Conservation (phyloP, 2,329 filamentous ascomycete species). For the Dactylellina parvicollis region DNA sequence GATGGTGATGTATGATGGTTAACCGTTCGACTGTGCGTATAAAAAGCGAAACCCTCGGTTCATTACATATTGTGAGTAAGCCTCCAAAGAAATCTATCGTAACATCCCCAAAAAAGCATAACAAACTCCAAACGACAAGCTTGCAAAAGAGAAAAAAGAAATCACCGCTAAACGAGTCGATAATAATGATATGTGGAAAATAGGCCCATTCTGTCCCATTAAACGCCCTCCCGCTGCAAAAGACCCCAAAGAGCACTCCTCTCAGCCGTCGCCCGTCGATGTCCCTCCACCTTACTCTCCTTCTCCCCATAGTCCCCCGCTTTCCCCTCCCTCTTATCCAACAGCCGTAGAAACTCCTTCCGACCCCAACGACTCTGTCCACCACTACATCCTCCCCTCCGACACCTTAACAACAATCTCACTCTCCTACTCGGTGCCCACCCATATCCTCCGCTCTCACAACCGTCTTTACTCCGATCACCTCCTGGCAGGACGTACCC, state of each 20-base stretch:
- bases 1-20: background rate
- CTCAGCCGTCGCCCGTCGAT: background rate
- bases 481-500: conserved; percentile 52
- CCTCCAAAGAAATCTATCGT: conserved; percentile 29
- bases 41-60: conserved; percentile 55
- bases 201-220: conserved; percentile 56
- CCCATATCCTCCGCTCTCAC: conserved; percentile 41
- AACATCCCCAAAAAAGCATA: conserved; percentile 16
- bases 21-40: background rate
- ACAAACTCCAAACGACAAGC: conserved; percentile 21
- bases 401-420: conserved; percentile 55
- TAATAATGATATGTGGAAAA: background rate
- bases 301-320: background rate
- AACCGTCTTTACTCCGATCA: conserved; percentile 55
- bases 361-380: conserved; percentile 13
- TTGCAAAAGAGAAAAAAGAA: conserved; percentile 12
- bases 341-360: background rate
- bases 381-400: conserved; percentile 50
- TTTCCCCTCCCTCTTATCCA: conserved; percentile 35
- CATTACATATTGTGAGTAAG: conserved; percentile 53
- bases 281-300: conserved; percentile 34
- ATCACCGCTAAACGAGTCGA: conserved; percentile 4
- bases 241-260: background rate
- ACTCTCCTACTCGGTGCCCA: conserved; percentile 53
- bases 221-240: conserved; percentile 38